Evolutionary conservation across 2,329 filamentous ascomycete species (phyloP).

Genomic region (Clarireedia hainanense): DNA sequence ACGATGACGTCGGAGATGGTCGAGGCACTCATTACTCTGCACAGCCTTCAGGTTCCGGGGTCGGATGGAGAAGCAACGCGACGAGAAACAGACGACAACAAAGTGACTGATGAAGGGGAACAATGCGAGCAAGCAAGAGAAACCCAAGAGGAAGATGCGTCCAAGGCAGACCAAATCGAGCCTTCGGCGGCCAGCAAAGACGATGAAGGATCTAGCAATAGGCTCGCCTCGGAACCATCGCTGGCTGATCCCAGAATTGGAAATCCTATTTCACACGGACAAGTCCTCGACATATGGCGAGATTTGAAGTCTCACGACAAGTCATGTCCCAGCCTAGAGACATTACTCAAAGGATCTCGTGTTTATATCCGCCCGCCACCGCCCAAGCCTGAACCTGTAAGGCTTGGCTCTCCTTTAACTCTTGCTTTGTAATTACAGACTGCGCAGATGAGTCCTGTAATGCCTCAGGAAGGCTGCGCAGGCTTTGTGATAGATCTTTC

Average conservation of each 20-base stretch:
- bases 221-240: conserved; percentile 35
- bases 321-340: conserved; percentile 49
- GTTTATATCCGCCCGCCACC: conserved; percentile 75
- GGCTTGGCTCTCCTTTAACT: conserved; percentile 23
- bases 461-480: not conserved
- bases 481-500: too few relatives aligned
- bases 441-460: not conserved
- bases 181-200: too few relatives aligned
- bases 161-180: too few relatives aligned
- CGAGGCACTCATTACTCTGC: conserved; percentile 45
- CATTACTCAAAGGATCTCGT: conserved; percentile 61
- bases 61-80: not conserved
- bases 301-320: conserved; percentile 35
- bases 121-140: not conserved
- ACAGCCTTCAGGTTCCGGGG: conserved; percentile 8
- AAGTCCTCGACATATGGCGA: conserved; percentile 57
- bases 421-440: too few relatives aligned
- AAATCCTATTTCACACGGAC: conserved; percentile 63
- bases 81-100: not conserved
- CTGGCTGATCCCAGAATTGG: conserved; percentile 41
- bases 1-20: conserved; percentile 66
- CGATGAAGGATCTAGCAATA: not conserved
- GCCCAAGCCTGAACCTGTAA: conserved; percentile 68
- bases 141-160: not conserved
- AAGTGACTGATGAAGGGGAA: not conserved